Percentiles rank a stretch among this genome's conserved stretches.
phyloP scores from a whole-genome alignment of 129 eudicot species.

The Ambrosia trifida region DNA sequence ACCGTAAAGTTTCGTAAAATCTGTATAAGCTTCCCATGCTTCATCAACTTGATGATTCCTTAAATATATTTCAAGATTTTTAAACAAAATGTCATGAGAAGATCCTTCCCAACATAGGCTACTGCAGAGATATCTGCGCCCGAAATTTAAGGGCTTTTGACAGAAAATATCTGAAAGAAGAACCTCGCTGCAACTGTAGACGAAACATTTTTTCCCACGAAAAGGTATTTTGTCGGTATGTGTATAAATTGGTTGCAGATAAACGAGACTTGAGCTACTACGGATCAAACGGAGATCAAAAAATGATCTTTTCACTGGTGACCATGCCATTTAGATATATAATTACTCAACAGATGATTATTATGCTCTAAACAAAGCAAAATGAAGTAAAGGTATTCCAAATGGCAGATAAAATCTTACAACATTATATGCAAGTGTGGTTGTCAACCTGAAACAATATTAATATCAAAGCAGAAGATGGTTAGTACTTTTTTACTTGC shows the following conservation, averaged over 20 bases:
- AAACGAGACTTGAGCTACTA: constrained; percentile 27
- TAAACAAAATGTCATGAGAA: constrained; percentile 39
- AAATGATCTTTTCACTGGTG: constrained; percentile 17
- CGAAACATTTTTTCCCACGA: constrained; percentile 7
- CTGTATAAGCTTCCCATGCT: constrained; percentile 63
- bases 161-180: background rate
- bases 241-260: constrained; percentile 12
- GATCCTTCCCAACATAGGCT: constrained; percentile 42
- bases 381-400: constrained; percentile 13
- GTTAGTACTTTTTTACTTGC: constrained; percentile 1
- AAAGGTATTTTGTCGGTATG: constrained; percentile 24
- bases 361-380: background rate
- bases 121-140: constrained; percentile 27
- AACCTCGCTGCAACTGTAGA: constrained; percentile 10
- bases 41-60: constrained; percentile 52
- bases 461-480: background rate
- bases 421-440: background rate
- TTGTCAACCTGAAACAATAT: background rate
- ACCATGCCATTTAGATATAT: constrained; percentile 35
- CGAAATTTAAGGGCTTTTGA: constrained; percentile 1
- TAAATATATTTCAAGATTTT: constrained; percentile 54
- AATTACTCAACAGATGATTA: background rate
- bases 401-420: constrained; percentile 4
- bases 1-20: constrained; percentile 60
- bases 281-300: constrained; percentile 11